A percentile compares a stretch with the other conserved stretches of the same genome.
These are phyloP conservation scores for Kwoniella pini DNA, from an alignment of 768 basidiomycete species.

Conservation along the genomic window DNA sequence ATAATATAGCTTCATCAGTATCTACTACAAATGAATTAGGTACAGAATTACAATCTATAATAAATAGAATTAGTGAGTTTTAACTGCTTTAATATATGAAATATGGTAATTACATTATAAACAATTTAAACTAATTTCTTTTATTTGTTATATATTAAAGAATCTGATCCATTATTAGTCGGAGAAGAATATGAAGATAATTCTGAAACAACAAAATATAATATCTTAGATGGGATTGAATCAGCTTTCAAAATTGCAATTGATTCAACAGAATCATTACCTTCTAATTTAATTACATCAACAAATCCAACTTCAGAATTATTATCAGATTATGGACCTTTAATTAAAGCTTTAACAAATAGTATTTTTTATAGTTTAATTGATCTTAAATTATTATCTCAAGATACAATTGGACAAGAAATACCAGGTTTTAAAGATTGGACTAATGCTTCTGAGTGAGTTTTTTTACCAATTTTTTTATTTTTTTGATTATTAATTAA, in stretches of 20 bases:
- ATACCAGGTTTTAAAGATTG: constrained; percentile 1
- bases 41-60: background rate
- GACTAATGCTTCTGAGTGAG: constrained; percentile 1
- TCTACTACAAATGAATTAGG: background rate
- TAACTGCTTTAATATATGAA: too few relatives aligned
- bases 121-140: too few relatives aligned
- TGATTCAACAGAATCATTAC: background rate
- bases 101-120: too few relatives aligned
- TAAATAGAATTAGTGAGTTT: background rate
- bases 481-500: too few relatives aligned
- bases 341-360: background rate
- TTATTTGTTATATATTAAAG: too few relatives aligned
- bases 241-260: background rate
- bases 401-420: constrained; percentile 1
- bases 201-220: constrained; percentile 1
- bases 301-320: background rate
- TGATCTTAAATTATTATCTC: background rate
- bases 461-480: background rate
- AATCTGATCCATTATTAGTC: background rate
- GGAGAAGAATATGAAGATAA: background rate
- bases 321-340: background rate
- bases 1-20: background rate
- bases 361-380: background rate
- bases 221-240: background rate
- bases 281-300: background rate